These are phyloP conservation scores for Yamadazyma sp. DNA, from an alignment of 1,139 yeast species.

Conservation along the genomic window DNA sequence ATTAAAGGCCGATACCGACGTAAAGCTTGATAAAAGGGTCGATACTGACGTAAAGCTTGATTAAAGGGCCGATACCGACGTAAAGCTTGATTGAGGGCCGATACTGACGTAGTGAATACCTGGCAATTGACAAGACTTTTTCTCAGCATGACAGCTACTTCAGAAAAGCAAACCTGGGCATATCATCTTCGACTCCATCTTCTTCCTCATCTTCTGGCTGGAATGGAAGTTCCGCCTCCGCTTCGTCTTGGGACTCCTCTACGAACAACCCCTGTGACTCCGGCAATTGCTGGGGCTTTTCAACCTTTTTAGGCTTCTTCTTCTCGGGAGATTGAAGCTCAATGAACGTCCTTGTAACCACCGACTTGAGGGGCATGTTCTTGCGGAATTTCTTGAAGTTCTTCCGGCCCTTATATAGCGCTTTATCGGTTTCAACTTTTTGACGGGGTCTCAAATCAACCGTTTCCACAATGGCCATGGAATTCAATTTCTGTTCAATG, in stretches of 20 bases:
- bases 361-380: slow-evolving; percentile 21
- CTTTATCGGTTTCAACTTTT: slow-evolving; percentile 7
- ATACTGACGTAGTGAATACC: too few species aligned
- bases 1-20: too few species aligned
- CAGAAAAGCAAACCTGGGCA: slow-evolving; percentile 42
- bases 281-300: not conserved
- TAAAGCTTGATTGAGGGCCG: too few species aligned
- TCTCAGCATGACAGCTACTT: too few species aligned
- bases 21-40: too few species aligned
- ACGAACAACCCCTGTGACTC: slow-evolving; percentile 4
- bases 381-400: slow-evolving; percentile 41
- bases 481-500: slow-evolving; percentile 15
- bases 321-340: slow-evolving; percentile 17
- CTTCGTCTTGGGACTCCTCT: not conserved
- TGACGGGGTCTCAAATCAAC: slow-evolving; percentile 24
- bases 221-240: too few species aligned
- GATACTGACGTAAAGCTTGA: too few species aligned
- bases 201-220: slow-evolving; percentile 32
- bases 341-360: slow-evolving; percentile 26
- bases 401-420: slow-evolving; percentile 24
- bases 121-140: too few species aligned
- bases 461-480: slow-evolving; percentile 38
- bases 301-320: not conserved
- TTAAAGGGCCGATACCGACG: too few species aligned
- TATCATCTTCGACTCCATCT: slow-evolving; percentile 35